These are phyloP conservation scores for Crucihimalaya himalaica DNA, from an alignment of 345 rosid species.

Conservation along the genomic window DNA sequence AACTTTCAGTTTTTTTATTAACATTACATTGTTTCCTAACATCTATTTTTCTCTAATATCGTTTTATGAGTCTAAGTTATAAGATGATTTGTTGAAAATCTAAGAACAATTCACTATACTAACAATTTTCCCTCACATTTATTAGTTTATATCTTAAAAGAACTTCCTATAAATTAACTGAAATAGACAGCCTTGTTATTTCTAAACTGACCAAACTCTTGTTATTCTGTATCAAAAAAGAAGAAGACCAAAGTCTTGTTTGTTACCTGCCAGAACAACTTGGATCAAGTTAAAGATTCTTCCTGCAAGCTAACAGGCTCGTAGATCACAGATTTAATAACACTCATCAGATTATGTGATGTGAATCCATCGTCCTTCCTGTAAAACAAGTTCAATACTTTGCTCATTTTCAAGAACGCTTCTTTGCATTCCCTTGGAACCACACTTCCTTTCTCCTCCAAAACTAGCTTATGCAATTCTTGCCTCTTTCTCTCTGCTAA, in stretches of 20 bases:
- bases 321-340: constrained; percentile 51
- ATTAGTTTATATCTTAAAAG: background rate
- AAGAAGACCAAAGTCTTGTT: background rate
- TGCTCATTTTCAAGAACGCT: constrained; percentile 75
- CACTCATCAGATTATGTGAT: constrained; percentile 48
- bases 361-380: constrained; percentile 77
- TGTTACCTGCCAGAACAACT: background rate
- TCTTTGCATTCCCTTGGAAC: constrained; percentile 80
- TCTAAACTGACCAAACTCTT: background rate
- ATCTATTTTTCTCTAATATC: background rate
- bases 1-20: background rate
- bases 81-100: background rate
- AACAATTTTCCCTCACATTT: background rate
- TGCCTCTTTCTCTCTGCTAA: constrained; percentile 42
- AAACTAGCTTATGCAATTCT: constrained; percentile 54
- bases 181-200: background rate
- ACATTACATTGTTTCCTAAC: background rate
- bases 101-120: background rate
- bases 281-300: constrained; percentile 8
- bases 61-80: background rate
- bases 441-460: constrained; percentile 52
- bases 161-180: background rate
- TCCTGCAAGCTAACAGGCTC: constrained; percentile 47
- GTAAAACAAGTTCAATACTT: constrained; percentile 70
- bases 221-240: background rate